Percentiles rank a stretch among this genome's conserved stretches.
These are phyloP conservation scores for Lagenaria siceraria DNA, from an alignment of 306 rosid genomes.

Conservation along the genomic window DNA sequence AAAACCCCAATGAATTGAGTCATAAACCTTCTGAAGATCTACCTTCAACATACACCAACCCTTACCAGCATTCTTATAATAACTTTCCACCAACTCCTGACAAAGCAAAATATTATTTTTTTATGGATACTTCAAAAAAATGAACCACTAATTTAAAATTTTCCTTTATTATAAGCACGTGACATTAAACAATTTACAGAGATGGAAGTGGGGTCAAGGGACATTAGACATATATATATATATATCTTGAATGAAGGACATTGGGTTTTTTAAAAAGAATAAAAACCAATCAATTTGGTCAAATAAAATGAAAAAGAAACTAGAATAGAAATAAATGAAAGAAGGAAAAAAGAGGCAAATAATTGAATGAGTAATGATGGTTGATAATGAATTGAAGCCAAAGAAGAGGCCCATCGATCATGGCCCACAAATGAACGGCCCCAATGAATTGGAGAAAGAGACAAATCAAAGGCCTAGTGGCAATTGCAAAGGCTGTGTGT, in stretches of 20 bases:
- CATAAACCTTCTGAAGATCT: too few relatives aligned
- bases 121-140: too few relatives aligned
- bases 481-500: not conserved
- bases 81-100: too few relatives aligned
- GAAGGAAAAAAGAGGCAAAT: not conserved
- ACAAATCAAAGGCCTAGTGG: not conserved
- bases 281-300: not conserved
- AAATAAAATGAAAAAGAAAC: not conserved
- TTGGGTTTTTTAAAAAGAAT: not conserved
- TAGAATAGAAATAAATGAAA: not conserved
- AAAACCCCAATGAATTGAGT: too few relatives aligned
- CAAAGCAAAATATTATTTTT: too few relatives aligned
- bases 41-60: too few relatives aligned
- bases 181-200: too few relatives aligned
- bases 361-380: constrained; percentile 2
- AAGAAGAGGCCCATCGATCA: not conserved
- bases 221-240: too few relatives aligned
- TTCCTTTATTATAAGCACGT: not conserved
- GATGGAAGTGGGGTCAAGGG: too few relatives aligned
- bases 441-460: not conserved
- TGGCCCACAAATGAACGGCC: not conserved
- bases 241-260: too few relatives aligned
- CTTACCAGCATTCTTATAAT: too few relatives aligned
- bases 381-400: not conserved
- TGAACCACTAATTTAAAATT: too few relatives aligned